Evolutionary conservation across 805 yeast species (phyloP), one percentile per base, ranked within the genome.

Genomic region (Brettanomyces bruxellensis): DNA sequence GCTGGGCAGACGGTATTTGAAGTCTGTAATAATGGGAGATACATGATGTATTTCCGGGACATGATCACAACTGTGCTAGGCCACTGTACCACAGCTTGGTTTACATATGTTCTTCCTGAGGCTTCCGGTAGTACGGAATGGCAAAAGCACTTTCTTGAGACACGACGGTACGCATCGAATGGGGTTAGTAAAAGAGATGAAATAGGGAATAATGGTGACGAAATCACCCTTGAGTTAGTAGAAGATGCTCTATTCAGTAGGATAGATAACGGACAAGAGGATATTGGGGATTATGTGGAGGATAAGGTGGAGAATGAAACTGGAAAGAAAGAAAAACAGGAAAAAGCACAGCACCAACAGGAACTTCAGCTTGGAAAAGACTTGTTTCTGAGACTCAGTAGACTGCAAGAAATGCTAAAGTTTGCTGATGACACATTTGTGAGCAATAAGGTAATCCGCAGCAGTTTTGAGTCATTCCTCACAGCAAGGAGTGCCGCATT

Each of bases 11-110:
- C 28, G 7, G 25, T 43, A 5, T 43, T 43, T 25, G 23, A 32
- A 9, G 6, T 11, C 8, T 38, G 34, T n/a, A 25, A 12, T 7
- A 34, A 41, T 4, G 34, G 30, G 9, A 41, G 22, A 23, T 41
- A 41, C 23, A n/a, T 41, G n/a, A 14, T 41, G 22, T 41, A 41
- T 30, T 41, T 41, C 25, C n/a, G 44, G 8, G 44, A 34, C 34
- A 22, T 23, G 28, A 18, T 39, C 24, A 7, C 41, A 7, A 22
- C 28, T 9, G 12, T 23, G 7, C 11, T 39, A 23, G 28, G 24
- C 11, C 41, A 23, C 8, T 39, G 28, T 11, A 13, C 13, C n/a
- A 32, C 35, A 11, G 35, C n/a, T 11, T 32, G 35, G 35, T 32
- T 32, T 32, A 32, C 35, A 32, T 32, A 32, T 32, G n/a, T 32